Evolutionary conservation across 257 asterid genomes (phyloP).

Genomic region (Handroanthus guayacan): DNA sequence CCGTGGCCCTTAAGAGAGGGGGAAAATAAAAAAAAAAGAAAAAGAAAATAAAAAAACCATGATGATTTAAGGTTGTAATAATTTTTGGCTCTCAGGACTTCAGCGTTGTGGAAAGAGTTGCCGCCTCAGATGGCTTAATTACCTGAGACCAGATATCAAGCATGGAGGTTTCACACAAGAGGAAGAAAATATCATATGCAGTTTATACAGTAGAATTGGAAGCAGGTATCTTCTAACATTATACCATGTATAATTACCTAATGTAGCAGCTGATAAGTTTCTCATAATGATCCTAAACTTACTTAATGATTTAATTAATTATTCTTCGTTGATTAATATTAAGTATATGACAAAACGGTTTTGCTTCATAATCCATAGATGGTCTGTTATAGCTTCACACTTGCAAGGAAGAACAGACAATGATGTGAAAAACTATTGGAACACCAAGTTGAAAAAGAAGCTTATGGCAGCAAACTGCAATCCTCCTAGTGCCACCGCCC

Average conservation of each 20-base stretch:
- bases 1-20: too few relatives aligned
- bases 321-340: not conserved
- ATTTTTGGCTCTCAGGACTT: constrained; percentile 43
- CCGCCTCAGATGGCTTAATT: constrained; percentile 67
- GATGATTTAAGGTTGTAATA: not conserved
- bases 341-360: not conserved
- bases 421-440: constrained; percentile 71
- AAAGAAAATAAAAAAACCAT: too few relatives aligned
- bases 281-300: not conserved
- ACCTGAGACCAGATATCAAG: constrained; percentile 63
- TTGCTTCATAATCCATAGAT: constrained; percentile 36
- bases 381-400: constrained; percentile 66
- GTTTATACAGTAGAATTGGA: constrained; percentile 49
- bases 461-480: constrained; percentile 13
- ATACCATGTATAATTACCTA: not conserved
- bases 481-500: not conserved
- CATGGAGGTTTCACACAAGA: constrained; percentile 60
- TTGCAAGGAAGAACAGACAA: constrained; percentile 72
- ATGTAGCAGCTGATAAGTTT: not conserved
- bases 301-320: not conserved
- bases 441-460: constrained; percentile 61
- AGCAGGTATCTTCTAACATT: constrained; percentile 52
- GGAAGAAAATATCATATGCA: constrained; percentile 51
- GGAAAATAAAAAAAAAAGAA: too few relatives aligned
- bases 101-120: constrained; percentile 70